phyloP scores from a whole-genome alignment of 2,329 filamentous ascomycete genomes.

The Amauroascus niger region DNA sequence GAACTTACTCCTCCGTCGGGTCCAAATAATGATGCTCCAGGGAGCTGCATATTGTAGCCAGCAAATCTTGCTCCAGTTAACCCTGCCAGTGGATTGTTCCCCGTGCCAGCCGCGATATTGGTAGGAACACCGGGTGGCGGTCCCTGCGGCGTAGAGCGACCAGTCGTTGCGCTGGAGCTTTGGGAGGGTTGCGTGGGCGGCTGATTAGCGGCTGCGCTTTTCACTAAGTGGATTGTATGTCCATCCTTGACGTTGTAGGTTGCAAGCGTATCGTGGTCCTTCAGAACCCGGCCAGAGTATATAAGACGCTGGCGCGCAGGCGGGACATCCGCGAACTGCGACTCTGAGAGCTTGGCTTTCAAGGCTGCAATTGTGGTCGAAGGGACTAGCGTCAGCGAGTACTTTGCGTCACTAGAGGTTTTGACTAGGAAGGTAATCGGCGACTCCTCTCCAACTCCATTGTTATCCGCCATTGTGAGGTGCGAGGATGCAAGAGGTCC shows the following conservation, averaged over 20 bases:
- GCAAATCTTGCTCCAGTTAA: conserved; percentile 90
- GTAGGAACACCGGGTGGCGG: conserved; percentile 36
- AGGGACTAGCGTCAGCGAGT: conserved; percentile 68
- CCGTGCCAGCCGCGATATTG: conserved; percentile 44
- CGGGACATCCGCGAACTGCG: conserved; percentile 78
- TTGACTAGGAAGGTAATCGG: conserved; percentile 95
- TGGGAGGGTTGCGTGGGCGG: conserved; percentile 36
- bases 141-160: conserved; percentile 10
- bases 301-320: conserved; percentile 86
- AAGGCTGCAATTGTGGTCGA: conserved; percentile 71
- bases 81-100: conserved; percentile 81
- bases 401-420: conserved; percentile 82
- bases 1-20: conserved; percentile 81
- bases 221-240: conserved; percentile 93
- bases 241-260: conserved; percentile 92
- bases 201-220: conserved; percentile 83
- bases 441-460: conserved; percentile 49
- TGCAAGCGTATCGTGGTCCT: conserved; percentile 77
- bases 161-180: background rate
- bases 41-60: conserved; percentile 70
- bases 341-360: conserved; percentile 73
- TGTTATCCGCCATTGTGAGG: conserved; percentile 34
- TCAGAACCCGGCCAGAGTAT: conserved; percentile 93
- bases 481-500: background rate
- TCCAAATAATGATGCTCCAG: conserved; percentile 79